Percentiles rank a stretch among this genome's conserved stretches.
Evolutionary conservation across 352 stramenopile genomes (phyloP).

Genomic region (Blastocystis sp.): DNA sequence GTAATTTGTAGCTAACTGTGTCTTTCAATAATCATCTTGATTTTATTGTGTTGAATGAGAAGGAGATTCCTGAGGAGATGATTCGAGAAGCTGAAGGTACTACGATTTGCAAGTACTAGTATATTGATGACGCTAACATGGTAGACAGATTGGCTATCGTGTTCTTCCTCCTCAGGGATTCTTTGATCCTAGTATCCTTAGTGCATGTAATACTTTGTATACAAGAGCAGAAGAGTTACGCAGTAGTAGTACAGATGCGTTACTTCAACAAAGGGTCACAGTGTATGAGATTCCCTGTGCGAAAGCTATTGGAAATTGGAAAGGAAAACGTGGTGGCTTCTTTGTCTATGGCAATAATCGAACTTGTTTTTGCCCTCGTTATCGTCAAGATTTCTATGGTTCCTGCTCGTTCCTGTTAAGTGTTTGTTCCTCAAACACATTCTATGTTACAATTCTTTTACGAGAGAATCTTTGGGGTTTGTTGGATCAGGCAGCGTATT

Average conservation of each 20-base stretch:
- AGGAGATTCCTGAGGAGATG: conserved; percentile 1
- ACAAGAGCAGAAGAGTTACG: conserved; percentile 26
- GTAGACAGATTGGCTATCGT: conserved; percentile 39
- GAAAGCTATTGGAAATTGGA: conserved; percentile 22
- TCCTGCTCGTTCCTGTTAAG: conserved; percentile 15
- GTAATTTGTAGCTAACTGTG: conserved; percentile 18
- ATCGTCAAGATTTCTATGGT: conserved; percentile 45
- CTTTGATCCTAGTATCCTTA: background rate
- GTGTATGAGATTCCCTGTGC: conserved; percentile 32
- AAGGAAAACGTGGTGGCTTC: conserved; percentile 37
- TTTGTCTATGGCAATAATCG: conserved; percentile 55
- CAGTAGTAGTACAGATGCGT: background rate
- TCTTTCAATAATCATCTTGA: conserved; percentile 41
- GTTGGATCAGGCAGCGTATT: background rate
- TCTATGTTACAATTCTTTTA: conserved; percentile 53
- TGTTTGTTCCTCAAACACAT: conserved; percentile 18
- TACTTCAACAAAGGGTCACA: conserved; percentile 55
- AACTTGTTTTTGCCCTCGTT: background rate
- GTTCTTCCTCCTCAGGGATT: conserved; percentile 32
- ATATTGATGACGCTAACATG: background rate
- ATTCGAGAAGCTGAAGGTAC: conserved; percentile 1
- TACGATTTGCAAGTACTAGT: background rate
- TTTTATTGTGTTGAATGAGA: background rate
- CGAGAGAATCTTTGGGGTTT: background rate
- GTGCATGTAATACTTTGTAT: conserved; percentile 42